Conservation (phyloP, 2,329 filamentous ascomycete species). For the Dactylellina cionopaga region DNA sequence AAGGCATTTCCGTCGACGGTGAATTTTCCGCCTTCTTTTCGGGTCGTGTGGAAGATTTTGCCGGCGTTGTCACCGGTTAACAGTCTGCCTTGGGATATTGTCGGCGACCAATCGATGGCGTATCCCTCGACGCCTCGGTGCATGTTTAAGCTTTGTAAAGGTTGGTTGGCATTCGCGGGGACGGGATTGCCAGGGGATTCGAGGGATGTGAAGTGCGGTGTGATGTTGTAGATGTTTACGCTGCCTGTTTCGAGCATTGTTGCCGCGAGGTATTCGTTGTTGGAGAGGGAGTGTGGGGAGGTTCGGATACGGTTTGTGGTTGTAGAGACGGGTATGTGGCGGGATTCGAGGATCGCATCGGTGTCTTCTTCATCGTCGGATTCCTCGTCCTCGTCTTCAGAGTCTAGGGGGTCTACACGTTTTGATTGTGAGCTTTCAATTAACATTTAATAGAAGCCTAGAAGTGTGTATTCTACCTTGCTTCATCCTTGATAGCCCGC, state of each 20-base stretch:
- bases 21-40: constrained; percentile 87
- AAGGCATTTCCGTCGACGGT: constrained; percentile 86
- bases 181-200: constrained; percentile 86
- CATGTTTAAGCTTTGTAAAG: constrained; percentile 83
- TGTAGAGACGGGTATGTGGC: constrained; percentile 82
- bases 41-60: constrained; percentile 85
- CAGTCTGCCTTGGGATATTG: constrained; percentile 82
- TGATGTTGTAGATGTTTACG: constrained; percentile 93
- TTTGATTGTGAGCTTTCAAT: constrained; percentile 6
- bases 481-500: constrained; percentile 88
- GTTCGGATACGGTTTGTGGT: constrained; percentile 94
- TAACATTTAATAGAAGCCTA: background rate
- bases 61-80: constrained; percentile 92
- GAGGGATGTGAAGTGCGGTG: constrained; percentile 86
- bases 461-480: constrained; percentile 56
- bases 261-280: constrained; percentile 85
- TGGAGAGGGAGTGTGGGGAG: constrained; percentile 73
- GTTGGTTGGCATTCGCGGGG: constrained; percentile 81
- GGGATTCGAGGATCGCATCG: constrained; percentile 92
- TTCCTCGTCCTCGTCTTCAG: constrained; percentile 67
- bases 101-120: constrained; percentile 93
- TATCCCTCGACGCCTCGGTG: constrained; percentile 90
- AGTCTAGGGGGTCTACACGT: constrained; percentile 42
- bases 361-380: constrained; percentile 75
- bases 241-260: constrained; percentile 91